These are phyloP conservation scores for Ambispora gerdemannii DNA, from an alignment of 192 early-diverging fungal genomes.

Conservation along the genomic window DNA sequence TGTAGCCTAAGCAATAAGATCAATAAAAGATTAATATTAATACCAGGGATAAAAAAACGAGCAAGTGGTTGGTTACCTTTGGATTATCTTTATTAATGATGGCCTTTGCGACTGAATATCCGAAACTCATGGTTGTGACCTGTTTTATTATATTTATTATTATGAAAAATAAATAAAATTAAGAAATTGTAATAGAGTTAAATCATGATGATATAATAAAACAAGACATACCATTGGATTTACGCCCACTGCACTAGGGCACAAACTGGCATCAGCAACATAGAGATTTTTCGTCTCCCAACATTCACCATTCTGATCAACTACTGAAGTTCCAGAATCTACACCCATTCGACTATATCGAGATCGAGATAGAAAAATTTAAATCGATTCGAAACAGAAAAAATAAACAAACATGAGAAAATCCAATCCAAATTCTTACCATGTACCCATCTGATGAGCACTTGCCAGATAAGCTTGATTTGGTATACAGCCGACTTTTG, in stretches of 20 bases:
- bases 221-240: constrained; percentile 52
- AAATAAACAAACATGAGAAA: neutral
- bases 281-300: constrained; percentile 74
- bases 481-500: constrained; percentile 34
- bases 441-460: constrained; percentile 69
- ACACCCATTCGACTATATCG: constrained; percentile 59
- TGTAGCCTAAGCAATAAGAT: neutral
- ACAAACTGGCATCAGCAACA: constrained; percentile 67
- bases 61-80: neutral
- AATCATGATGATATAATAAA: neutral
- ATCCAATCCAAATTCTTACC: constrained; percentile 32
- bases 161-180: neutral
- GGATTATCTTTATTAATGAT: neutral
- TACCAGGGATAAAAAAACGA: neutral
- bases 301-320: constrained; percentile 66
- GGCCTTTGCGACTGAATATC: constrained; percentile 12
- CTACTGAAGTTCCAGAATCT: constrained; percentile 50
- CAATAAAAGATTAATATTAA: too few relatives aligned
- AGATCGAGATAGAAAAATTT: constrained; percentile 6
- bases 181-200: neutral
- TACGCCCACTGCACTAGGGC: constrained; percentile 73
- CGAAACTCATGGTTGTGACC: constrained; percentile 3
- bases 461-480: constrained; percentile 40
- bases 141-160: neutral
- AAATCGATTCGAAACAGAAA: too few relatives aligned